A percentile compares a stretch with the other conserved stretches of the same genome.
Evolutionary conservation across 306 rosid genomes (phyloP).

Genomic region (Mimosa pudica): DNA sequence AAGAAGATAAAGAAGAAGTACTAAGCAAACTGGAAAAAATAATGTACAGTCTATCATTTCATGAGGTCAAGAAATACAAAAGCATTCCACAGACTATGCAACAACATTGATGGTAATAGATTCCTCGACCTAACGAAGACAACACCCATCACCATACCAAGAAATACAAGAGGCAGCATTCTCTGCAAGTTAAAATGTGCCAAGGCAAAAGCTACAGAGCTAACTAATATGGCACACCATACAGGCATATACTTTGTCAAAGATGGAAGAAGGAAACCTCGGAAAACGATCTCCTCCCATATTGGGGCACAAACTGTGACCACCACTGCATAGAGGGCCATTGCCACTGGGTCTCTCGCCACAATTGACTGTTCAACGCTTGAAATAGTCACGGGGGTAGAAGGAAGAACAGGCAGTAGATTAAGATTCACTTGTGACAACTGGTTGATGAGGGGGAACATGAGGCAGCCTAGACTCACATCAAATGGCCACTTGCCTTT

Average conservation of each 20-base stretch:
- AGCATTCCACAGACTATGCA: conserved; percentile 73
- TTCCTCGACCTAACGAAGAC: conserved; percentile 57
- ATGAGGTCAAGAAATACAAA: conserved; percentile 66
- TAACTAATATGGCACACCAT: conserved; percentile 57
- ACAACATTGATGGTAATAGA: conserved; percentile 61
- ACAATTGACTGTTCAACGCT: conserved; percentile 64
- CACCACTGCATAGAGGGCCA: conserved; percentile 63
- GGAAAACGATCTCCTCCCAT: conserved; percentile 70
- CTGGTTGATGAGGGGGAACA: conserved; percentile 63
- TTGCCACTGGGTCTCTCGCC: conserved; percentile 62
- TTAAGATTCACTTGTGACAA: conserved; percentile 58
- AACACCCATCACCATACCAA: conserved; percentile 60
- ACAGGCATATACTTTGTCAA: conserved; percentile 65
- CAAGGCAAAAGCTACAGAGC: conserved; percentile 61
- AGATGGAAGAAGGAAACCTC: conserved; percentile 67
- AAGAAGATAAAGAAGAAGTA: background rate
- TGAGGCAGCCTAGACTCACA: conserved; percentile 57
- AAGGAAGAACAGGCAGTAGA: conserved; percentile 54
- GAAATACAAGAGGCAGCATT: conserved; percentile 60
- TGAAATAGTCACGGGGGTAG: conserved; percentile 55
- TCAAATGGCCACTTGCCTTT: conserved; percentile 59
- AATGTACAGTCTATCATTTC: conserved; percentile 37
- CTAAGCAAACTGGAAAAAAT: conserved; percentile 15
- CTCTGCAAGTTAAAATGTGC: conserved; percentile 68
- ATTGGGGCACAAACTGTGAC: conserved; percentile 62